phyloP scores from a whole-genome alignment of 768 basidiomycete species.

The Naganishia vaughanmartiniae region DNA sequence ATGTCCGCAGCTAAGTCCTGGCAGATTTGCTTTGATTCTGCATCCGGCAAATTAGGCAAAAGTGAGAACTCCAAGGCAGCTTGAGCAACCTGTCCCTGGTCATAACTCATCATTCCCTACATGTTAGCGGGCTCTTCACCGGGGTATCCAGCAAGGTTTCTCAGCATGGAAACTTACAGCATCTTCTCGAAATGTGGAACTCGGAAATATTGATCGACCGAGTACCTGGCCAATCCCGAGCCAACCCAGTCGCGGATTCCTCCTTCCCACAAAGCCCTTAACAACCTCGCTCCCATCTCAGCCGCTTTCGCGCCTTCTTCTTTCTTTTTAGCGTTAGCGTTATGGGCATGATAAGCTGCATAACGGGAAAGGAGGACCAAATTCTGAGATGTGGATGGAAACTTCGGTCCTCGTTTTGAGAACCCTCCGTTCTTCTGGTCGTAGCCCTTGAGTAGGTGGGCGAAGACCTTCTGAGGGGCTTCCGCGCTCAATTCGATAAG shows the following conservation, averaged over 20 bases:
- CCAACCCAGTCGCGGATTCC: constrained; percentile 55
- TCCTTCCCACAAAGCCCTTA: constrained; percentile 51
- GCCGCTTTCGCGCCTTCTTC: constrained; percentile 31
- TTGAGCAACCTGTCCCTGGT: constrained; percentile 53
- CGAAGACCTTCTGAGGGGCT: constrained; percentile 34
- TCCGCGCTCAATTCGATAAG: constrained; percentile 35
- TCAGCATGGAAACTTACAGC: constrained; percentile 35
- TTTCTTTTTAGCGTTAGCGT: constrained; percentile 1
- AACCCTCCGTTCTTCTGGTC: constrained; percentile 54
- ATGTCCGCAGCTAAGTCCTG: constrained; percentile 51
- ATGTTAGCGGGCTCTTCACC: neutral
- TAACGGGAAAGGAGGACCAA: constrained; percentile 41
- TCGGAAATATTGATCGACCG: constrained; percentile 55
- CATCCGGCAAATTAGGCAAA: constrained; percentile 31
- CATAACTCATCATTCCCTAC: constrained; percentile 44
- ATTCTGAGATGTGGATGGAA: constrained; percentile 49
- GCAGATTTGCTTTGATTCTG: constrained; percentile 34
- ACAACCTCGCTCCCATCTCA: constrained; percentile 40
- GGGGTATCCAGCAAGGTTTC: constrained; percentile 36
- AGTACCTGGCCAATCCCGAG: constrained; percentile 54
- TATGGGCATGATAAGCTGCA: constrained; percentile 28
- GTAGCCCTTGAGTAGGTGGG: constrained; percentile 40
- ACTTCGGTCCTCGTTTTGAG: constrained; percentile 52
- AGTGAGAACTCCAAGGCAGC: constrained; percentile 39
- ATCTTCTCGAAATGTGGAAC: constrained; percentile 57